Base-by-base conservation (phyloP, 768 basidiomycete species). In the Sporobolomyces roseus region DNA sequence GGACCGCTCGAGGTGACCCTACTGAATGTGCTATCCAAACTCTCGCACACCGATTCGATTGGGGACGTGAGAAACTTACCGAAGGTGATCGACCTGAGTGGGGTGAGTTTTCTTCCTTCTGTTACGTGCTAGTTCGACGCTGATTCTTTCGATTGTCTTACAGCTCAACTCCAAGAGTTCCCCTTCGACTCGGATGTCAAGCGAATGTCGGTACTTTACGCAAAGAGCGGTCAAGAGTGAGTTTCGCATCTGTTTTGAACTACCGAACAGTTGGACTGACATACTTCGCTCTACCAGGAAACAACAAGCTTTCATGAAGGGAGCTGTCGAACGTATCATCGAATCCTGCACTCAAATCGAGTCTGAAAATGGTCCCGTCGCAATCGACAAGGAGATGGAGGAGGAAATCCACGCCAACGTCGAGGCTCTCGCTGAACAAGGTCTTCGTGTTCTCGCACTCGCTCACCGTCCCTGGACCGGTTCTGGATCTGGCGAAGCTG, bases 151-250 rank as follows among this genome's bases (percentile, higher is more conserved):
- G 29, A 4, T n/a, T 13, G 16, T 46, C 1, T 30, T 25, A 23
- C 61, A 73, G 65, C 38, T 25, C 78, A 77, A 61, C 41, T 80
- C 43, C 72, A 79, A 63, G 81, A 82, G 71, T 80, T 79, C 75
- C 80, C 81, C 13, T 82, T 82, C 74, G 81, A 82, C 66, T 80
- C 79, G n/a, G 78, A 76, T 33, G 76, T 81, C 70, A 82, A 82
- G 74, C 77, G 81, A 36, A 82, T 82, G 81, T 73, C 67, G 23
- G 68, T 73, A 30, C 63, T 76, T 16, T 78, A 75, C 61, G 56
- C 50, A 14, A 64, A 66, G 27, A 52, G 43, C 29, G 33, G 41
- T 29, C 54, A 63, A 56, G 64, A 65, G 66, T 65, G 13, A 35
- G 63, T 53, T 35, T 12, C 27, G 7, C 29, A 6, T 27, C 30